These are phyloP conservation scores for Amauroascus verrucosus DNA, from an alignment of 2,329 filamentous ascomycete species.

Conservation along the genomic window DNA sequence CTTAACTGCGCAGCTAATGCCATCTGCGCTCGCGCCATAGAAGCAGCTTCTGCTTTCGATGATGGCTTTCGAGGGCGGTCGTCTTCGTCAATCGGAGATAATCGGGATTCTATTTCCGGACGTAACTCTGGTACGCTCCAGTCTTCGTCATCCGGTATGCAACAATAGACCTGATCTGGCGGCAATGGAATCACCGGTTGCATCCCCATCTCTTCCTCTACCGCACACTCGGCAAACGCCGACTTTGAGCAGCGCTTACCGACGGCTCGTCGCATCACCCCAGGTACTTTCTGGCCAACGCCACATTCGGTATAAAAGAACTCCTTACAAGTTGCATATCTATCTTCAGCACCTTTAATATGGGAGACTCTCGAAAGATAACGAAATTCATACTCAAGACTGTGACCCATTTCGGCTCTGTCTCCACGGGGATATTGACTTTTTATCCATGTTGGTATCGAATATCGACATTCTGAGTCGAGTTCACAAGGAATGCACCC, in stretches of 20 bases:
- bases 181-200: constrained; percentile 39
- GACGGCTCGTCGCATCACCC: constrained; percentile 32
- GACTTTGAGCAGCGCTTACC: constrained; percentile 40
- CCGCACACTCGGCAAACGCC: constrained; percentile 37
- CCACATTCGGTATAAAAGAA: constrained; percentile 38
- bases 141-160: constrained; percentile 32
- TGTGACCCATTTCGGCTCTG: constrained; percentile 34
- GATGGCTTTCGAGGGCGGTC: constrained; percentile 23
- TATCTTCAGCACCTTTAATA: constrained; percentile 28
- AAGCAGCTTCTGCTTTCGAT: constrained; percentile 22
- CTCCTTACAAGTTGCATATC: constrained; percentile 32
- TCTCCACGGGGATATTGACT: constrained; percentile 39
- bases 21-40: constrained; percentile 29
- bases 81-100: constrained; percentile 13
- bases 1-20: constrained; percentile 34
- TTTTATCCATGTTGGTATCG: constrained; percentile 36
- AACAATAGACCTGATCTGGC: constrained; percentile 37
- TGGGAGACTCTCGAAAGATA: constrained; percentile 29
- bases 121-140: constrained; percentile 27
- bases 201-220: constrained; percentile 37
- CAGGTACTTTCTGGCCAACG: constrained; percentile 35
- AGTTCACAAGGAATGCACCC: constrained; percentile 39
- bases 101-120: not conserved
- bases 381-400: constrained; percentile 35
- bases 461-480: constrained; percentile 31